phyloP scores from a whole-genome alignment of 2,329 filamentous ascomycete genomes.

The Paecilomyces sp. region DNA sequence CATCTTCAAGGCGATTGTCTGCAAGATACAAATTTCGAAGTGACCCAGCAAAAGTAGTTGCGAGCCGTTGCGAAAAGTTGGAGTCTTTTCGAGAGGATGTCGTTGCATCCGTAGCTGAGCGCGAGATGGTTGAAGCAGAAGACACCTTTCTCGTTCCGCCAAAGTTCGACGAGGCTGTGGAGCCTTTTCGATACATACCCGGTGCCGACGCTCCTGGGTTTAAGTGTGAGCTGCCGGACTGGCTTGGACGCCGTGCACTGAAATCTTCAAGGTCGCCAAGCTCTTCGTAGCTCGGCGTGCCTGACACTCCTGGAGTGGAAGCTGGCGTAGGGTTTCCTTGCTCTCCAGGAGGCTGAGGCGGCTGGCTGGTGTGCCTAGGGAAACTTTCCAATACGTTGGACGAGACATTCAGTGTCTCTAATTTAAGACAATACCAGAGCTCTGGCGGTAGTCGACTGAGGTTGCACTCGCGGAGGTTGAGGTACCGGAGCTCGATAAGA shows the following conservation, averaged over 20 bases:
- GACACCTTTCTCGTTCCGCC: constrained; percentile 80
- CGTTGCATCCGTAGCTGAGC: constrained; percentile 52
- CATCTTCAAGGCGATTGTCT: constrained; percentile 89
- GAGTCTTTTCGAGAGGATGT: constrained; percentile 75
- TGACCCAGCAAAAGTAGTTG: constrained; percentile 81
- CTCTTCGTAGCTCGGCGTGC: constrained; percentile 71
- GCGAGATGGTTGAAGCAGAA: constrained; percentile 69
- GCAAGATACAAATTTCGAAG: constrained; percentile 79
- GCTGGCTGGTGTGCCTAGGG: constrained; percentile 67
- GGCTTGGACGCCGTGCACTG: constrained; percentile 68
- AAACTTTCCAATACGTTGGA: constrained; percentile 90
- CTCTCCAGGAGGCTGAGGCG: constrained; percentile 56
- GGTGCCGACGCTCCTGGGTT: constrained; percentile 69
- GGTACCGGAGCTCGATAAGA: constrained; percentile 70
- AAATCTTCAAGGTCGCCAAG: constrained; percentile 59
- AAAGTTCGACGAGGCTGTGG: constrained; percentile 75
- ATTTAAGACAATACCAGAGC: constrained; percentile 87
- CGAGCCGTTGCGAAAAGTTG: constrained; percentile 68
- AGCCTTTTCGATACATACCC: constrained; percentile 62
- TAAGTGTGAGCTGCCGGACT: constrained; percentile 63
- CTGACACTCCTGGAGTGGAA: constrained; percentile 44
- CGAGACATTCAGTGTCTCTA: constrained; percentile 90
- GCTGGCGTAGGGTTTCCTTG: constrained; percentile 34
- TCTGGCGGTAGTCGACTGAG: constrained; percentile 81
- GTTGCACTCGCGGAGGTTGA: constrained; percentile 92